These are phyloP conservation scores for Sisymbrium altissimum DNA, from an alignment of 345 rosid species.

Conservation along the genomic window DNA sequence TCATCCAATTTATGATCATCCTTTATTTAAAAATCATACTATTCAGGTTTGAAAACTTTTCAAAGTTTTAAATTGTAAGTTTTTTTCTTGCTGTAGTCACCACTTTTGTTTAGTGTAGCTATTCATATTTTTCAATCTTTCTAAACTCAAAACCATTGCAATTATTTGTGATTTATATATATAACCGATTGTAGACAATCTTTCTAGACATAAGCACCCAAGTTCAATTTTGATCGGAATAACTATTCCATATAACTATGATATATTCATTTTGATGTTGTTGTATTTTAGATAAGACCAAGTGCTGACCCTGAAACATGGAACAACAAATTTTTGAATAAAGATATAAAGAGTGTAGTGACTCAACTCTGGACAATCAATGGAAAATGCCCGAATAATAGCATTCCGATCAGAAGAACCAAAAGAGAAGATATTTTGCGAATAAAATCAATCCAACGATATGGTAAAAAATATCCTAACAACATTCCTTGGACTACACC, in stretches of 20 bases:
- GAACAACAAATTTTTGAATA: background rate
- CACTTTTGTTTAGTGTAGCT: too few relatives aligned
- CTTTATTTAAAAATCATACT: conserved; percentile 2
- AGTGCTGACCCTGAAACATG: background rate
- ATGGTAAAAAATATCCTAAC: background rate
- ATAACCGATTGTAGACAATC: too few relatives aligned
- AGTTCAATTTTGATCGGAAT: too few relatives aligned
- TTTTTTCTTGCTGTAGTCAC: too few relatives aligned
- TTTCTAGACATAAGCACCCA: too few relatives aligned
- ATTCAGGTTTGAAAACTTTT: background rate
- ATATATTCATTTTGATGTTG: too few relatives aligned
- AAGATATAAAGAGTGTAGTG: background rate
- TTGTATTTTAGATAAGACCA: background rate
- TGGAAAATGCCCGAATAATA: background rate
- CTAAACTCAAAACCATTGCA: too few relatives aligned
- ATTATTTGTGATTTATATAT: too few relatives aligned
- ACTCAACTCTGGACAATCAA: background rate
- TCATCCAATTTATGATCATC: conserved; percentile 12
- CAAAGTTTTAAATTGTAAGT: too few relatives aligned
- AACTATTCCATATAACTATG: too few relatives aligned
- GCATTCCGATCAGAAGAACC: background rate
- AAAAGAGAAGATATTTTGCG: background rate
- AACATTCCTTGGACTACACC: background rate
- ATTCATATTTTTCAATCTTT: too few relatives aligned
- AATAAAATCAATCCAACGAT: background rate